These are phyloP conservation scores for Fusarium sambucinum DNA, from an alignment of 2,329 filamentous ascomycete species.

Conservation along the genomic window DNA sequence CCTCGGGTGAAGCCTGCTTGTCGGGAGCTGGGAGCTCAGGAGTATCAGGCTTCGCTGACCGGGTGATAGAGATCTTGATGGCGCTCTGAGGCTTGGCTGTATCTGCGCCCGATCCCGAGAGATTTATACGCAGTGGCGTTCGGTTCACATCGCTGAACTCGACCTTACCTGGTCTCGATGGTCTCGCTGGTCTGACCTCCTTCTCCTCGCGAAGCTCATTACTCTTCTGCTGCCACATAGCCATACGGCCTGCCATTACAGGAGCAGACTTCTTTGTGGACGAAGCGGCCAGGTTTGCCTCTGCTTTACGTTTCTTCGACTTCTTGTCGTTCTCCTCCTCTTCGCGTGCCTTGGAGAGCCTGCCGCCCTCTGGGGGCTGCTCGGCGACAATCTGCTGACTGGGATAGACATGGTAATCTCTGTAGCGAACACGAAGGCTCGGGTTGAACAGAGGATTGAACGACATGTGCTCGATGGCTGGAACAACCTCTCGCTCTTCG, in stretches of 20 bases:
- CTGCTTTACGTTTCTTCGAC: constrained; percentile 67
- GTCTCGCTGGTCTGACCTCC: constrained; percentile 10
- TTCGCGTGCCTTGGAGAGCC: constrained; percentile 40
- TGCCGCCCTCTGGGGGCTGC: constrained; percentile 57
- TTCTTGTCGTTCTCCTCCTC: constrained; percentile 55
- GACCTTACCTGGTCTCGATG: constrained; percentile 9
- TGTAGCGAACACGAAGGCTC: constrained; percentile 77
- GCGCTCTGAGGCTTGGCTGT: constrained; percentile 38
- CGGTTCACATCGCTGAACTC: constrained; percentile 35
- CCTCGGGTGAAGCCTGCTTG: constrained; percentile 30
- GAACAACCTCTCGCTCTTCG: constrained; percentile 68
- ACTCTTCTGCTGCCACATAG: constrained; percentile 60
- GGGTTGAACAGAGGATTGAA: constrained; percentile 79
- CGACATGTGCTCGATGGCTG: constrained; percentile 71
- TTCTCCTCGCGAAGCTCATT: constrained; percentile 54
- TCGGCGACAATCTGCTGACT: constrained; percentile 72
- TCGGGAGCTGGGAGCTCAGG: constrained; percentile 17
- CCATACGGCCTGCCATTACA: constrained; percentile 61
- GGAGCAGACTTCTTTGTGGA: constrained; percentile 55
- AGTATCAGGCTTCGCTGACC: constrained; percentile 36
- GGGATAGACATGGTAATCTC: constrained; percentile 79
- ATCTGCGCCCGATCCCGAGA: constrained; percentile 34
- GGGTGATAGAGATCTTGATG: constrained; percentile 52
- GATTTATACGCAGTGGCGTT: constrained; percentile 41
- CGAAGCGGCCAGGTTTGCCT: constrained; percentile 50